Base-by-base conservation (phyloP, 345 rosid genomes). In the Populus ilicifolia region DNA sequence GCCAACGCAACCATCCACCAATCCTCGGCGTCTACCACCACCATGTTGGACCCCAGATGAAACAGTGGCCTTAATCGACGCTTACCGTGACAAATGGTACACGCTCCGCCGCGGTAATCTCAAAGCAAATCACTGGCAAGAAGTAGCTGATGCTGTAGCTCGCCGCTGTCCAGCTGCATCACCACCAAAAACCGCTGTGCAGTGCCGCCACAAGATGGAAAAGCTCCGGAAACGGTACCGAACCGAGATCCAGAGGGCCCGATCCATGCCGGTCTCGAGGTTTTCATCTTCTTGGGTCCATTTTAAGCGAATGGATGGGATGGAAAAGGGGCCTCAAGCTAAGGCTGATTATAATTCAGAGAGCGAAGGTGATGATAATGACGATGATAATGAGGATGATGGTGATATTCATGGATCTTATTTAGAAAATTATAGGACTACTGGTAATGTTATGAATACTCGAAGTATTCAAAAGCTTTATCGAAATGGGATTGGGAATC, bases 191-290 rank as follows among this genome's bases (percentile, higher is more conserved):
- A 94, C 93, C 1, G 90, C 96, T 44, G 92, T 94, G 64, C 99
- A 94, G 88, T 94, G 99, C 77, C 92, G 98, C 2, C 99, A 94
- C 80, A 94, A 94, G 91, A 94, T 94, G 99, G 99, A 94, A 92
- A 94, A 94, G 84, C 94, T 94, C 4, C 88, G 99, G 18, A 89
- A 94, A 75, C 89, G 98, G 64, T 93, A 94, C 67, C 89, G 98
- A 0, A 87, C 97, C 2, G 97, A 94, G 93, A 90, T 93, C 79
- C 97, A 93, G 86, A 82, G 99, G 12, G 93, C 95, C 21, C 87
- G 92, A 79, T 94, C 98, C 48, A 86, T 93, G 82, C 99, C 99
- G 1, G 87, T 89, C 44, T 84, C 93, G 14, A 84, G 91, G 67
- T 94, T 91, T 69, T 67, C 89, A 6, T 94, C 99, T 5, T 90